Evolutionary conservation across 768 basidiomycete genomes (phyloP), one percentile per base, ranked within the genome.

Genomic region (Tulasnella sp.): DNA sequence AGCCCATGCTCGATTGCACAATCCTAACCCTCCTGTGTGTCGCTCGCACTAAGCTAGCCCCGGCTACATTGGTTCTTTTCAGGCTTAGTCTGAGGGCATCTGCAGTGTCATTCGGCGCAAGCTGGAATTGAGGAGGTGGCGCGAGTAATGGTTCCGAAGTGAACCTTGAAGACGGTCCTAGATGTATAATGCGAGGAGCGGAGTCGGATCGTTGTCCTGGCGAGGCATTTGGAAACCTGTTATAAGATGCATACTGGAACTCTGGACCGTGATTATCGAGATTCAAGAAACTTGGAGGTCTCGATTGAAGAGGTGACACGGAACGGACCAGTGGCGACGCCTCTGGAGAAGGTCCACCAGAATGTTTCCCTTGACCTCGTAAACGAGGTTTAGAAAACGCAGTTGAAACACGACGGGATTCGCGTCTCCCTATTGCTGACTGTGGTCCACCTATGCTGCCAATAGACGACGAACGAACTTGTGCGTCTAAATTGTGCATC

Each of bases 1-100:
- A 84, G 2, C 82, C 81, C 70, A 83, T 71, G 46, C 68, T 71
- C 10, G 66, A 67, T 63, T 83, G 82, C 20, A 81, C 77, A 2
- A 72, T 61, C 16, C 82, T 69, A 22, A 85, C 74, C 25, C 80
- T 67, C 29, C 50, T 29, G 33, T 53, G 45, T 22, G 55, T 8
- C 13, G 35, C 45, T 28, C 53, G 40, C 15, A 48, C 50, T 15
- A 44, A 37, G 15, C 37, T 48, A 12, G 29, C 27, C 15, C 35
- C 28, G 24, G 3, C 15, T 9, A 55, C 42, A 13, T 12, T 13
- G 10, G 6, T 45, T 15, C 28, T 44, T 44, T 16, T 32, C 5
- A 51, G 41, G 4, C 28, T 20, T 12, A 27, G 22, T 5, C 31
- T 53, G 29, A 46, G 33, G 33, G 45, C 53, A 39, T 35, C 34